phyloP scores from a whole-genome alignment of 371 early-diverging fungal genomes.

The Rhizopus sp. region DNA sequence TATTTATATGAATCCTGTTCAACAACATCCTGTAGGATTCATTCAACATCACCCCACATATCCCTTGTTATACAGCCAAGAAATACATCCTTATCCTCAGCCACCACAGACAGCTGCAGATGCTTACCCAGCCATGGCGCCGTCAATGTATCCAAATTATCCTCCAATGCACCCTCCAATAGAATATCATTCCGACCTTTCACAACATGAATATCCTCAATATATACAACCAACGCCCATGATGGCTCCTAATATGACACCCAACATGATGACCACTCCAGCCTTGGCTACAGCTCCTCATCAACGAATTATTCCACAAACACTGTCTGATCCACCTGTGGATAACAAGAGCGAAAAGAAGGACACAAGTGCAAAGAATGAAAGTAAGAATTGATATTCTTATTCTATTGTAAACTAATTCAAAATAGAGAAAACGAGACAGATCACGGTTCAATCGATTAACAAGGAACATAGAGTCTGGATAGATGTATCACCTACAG shows the following conservation, averaged over 20 bases:
- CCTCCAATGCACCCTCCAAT: neutral
- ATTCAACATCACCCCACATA: neutral
- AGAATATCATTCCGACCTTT: neutral
- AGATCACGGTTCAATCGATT: constrained; percentile 52
- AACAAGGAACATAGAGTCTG: constrained; percentile 49
- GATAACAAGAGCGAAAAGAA: constrained; percentile 8
- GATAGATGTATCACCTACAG: constrained; percentile 49
- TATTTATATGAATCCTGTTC: neutral
- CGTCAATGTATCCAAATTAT: neutral
- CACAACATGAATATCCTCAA: constrained; percentile 6
- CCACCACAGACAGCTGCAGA: neutral
- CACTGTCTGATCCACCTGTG: constrained; percentile 2
- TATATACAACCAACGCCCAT: neutral
- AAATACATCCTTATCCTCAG: neutral
- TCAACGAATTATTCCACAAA: neutral
- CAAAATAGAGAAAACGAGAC: constrained; percentile 31
- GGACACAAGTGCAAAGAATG: neutral
- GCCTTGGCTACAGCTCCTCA: neutral
- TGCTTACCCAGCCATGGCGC: too few species aligned
- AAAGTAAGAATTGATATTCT: neutral
- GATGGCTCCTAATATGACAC: neutral
- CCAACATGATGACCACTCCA: neutral
- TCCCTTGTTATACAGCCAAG: neutral
- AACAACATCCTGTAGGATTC: neutral
- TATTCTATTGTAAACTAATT: neutral